phyloP scores from a whole-genome alignment of 2,329 filamentous ascomycete genomes.

The Colletotrichum sp. region DNA sequence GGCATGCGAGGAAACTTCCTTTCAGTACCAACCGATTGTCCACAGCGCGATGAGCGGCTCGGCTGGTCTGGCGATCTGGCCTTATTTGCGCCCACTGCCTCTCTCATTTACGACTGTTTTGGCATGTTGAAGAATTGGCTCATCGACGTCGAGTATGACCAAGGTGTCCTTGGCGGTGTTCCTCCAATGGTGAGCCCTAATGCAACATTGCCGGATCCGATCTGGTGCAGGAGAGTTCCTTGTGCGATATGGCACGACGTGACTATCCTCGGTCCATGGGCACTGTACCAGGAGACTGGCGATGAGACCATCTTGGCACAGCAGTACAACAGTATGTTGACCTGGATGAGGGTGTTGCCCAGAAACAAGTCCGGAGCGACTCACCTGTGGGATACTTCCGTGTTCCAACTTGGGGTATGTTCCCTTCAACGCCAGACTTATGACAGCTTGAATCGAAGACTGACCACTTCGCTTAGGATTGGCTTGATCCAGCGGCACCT shows the following conservation, averaged over 20 bases:
- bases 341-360: conserved; percentile 7
- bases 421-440: neutral
- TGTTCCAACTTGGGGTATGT: conserved; percentile 12
- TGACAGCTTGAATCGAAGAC: neutral
- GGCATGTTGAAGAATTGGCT: conserved; percentile 13
- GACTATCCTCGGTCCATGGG: conserved; percentile 12
- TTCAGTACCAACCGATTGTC: conserved; percentile 17
- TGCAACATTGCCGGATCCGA: conserved; percentile 24
- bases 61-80: conserved; percentile 15
- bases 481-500: conserved; percentile 37
- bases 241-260: conserved; percentile 17
- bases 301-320: neutral
- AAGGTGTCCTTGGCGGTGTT: conserved; percentile 36
- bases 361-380: neutral
- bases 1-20: conserved; percentile 18
- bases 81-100: conserved; percentile 9
- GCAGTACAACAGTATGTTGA: conserved; percentile 8
- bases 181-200: conserved; percentile 35
- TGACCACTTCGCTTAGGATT: conserved; percentile 41
- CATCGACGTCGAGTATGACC: conserved; percentile 23
- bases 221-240: conserved; percentile 22
- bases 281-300: conserved; percentile 1
- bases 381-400: neutral
- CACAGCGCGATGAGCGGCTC: conserved; percentile 10
- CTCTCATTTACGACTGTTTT: conserved; percentile 4